Evolutionary conservation across 805 yeast species (phyloP).

Genomic region (Jamesozyma hellenica): DNA sequence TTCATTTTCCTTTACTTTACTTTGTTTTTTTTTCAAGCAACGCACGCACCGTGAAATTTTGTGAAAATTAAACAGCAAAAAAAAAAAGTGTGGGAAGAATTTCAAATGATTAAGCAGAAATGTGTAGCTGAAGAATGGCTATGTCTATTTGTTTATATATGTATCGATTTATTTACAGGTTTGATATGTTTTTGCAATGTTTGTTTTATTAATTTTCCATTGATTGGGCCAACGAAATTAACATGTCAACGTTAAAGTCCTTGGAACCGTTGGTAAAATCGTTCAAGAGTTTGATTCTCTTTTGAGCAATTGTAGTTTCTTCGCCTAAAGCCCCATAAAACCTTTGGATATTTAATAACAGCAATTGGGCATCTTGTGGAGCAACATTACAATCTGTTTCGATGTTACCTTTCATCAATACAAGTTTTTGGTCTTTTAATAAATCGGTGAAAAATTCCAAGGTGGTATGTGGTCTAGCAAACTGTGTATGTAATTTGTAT

Average conservation of each 20-base stretch:
- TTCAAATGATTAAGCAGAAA: too few relatives aligned
- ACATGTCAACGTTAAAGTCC: slow-evolving; percentile 53
- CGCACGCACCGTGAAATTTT: too few relatives aligned
- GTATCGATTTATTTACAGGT: too few relatives aligned
- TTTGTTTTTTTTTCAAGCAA: too few relatives aligned
- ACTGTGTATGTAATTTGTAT: slow-evolving; percentile 81
- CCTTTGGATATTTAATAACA: slow-evolving; percentile 67
- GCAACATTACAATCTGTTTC: slow-evolving; percentile 63
- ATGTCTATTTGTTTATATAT: too few relatives aligned
- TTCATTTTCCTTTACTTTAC: too few relatives aligned
- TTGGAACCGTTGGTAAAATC: slow-evolving; percentile 63
- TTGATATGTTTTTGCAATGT: too few relatives aligned
- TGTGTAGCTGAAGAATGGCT: too few relatives aligned
- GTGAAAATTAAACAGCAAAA: too few relatives aligned
- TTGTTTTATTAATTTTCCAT: slow-evolving; percentile 38
- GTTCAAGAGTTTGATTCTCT: slow-evolving; percentile 48
- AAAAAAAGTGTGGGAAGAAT: too few relatives aligned
- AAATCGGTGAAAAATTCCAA: slow-evolving; percentile 79
- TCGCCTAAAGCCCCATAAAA: slow-evolving; percentile 63
- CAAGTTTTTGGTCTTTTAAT: slow-evolving; percentile 45
- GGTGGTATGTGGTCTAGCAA: slow-evolving; percentile 91
- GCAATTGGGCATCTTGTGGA: slow-evolving; percentile 65
- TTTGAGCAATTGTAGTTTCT: slow-evolving; percentile 33
- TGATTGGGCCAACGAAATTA: slow-evolving; percentile 66
- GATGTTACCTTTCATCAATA: slow-evolving; percentile 78